Percentiles rank a stretch among this genome's conserved stretches.
Conservation (phyloP, 176 grass and related monocot species). For the Phoenix dactylifera region DNA sequence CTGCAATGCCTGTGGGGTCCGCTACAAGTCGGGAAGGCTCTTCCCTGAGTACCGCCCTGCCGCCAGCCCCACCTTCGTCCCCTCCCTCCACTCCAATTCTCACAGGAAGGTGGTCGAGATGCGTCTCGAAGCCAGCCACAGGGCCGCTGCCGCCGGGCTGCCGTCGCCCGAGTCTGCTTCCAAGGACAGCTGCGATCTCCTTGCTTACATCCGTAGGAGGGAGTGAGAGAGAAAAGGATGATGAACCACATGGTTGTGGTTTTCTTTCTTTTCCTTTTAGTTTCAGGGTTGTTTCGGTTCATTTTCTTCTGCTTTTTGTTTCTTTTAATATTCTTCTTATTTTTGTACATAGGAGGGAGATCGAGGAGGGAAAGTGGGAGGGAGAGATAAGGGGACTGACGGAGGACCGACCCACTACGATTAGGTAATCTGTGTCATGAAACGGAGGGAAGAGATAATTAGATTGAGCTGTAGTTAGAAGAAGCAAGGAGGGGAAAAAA, state of each 20-base stretch:
- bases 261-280: no score
- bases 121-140: conserved; percentile 39
- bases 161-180: neutral
- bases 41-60: conserved; percentile 97
- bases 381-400: neutral
- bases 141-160: neutral
- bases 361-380: neutral
- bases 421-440: conserved; percentile 5
- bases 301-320: neutral
- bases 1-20: conserved; percentile 94
- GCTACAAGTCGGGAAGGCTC: conserved; percentile 93
- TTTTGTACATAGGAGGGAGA: conserved; percentile 15
- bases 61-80: conserved; percentile 90
- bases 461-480: neutral
- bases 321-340: neutral
- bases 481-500: neutral
- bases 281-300: no score
- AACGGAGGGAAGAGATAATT: neutral
- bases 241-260: neutral
- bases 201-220: conserved; percentile 67
- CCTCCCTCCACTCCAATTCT: conserved; percentile 82
- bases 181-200: conserved; percentile 44
- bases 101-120: conserved; percentile 99
- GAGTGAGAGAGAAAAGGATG: neutral
- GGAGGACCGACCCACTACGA: neutral